Base-by-base conservation (phyloP, 1,284 basidiomycete genomes). In the Sutorius eximius region DNA sequence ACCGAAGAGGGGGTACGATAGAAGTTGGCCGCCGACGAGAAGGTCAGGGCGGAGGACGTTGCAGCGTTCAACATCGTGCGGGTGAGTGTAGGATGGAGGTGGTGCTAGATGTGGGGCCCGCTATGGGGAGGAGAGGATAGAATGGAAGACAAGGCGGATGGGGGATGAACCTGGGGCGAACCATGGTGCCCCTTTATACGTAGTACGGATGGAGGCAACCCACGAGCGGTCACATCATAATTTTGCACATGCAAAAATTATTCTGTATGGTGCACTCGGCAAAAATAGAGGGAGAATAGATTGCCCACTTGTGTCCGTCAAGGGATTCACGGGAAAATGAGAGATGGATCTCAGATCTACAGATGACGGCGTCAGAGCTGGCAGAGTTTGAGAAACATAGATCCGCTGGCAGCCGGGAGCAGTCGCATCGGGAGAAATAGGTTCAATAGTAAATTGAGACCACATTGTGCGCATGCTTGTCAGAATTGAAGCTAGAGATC, bases 151-250 rank as follows among this genome's bases (percentile, higher is more conserved):
- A 61, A 58, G 53, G 65, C 53, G 60, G 61, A 61, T 70, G 65
- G 30, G 65, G 68, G 58, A 52, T 61, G 64, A 66, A 45, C 20
- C 59, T 62, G 57, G 61, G 20, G 52, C 52, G 63, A 66, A 63
- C 45, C 47, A 51, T 59, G 59, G 56, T 56, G 66, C 64, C 68
- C 71, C 73, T 81, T 81, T 77, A 80, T 81, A 67, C 61, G 61
- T 44, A 36, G 52, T 53, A 53, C 58, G 59, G 49, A 47, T 44
- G 48, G 49, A 49, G 37, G 50, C 57, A 56, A 67, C 58, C 66
- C 63, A 63, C 58, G 62, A 49, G 56, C 50, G 45, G 40, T 53
- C 55, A 55, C 53, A 64, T 61, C 55, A 58, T 30, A 61, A 57
- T 57, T 59, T 58, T 59, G 54, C 56, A 67, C 52, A 53, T 57